phyloP scores from a whole-genome alignment of 352 stramenopile species.

The Nothophytophthora sp. region DNA sequence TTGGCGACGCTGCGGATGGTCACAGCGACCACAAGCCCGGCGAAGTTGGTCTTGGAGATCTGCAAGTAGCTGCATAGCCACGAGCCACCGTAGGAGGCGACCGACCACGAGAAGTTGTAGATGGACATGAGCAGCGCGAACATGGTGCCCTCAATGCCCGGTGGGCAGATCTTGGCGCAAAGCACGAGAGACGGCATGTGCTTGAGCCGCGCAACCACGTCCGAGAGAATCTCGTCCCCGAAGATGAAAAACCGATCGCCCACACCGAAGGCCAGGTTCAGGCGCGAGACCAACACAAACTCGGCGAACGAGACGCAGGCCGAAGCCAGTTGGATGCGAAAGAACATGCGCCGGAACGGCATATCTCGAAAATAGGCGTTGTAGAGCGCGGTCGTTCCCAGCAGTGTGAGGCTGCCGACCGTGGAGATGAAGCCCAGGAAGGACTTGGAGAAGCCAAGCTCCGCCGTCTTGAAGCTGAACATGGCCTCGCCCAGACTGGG shows the following conservation, averaged over 20 bases:
- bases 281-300: slow-evolving; percentile 69
- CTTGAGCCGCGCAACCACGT: slow-evolving; percentile 79
- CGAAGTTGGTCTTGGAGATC: slow-evolving; percentile 78
- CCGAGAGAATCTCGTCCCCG: slow-evolving; percentile 78
- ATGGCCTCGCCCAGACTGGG: slow-evolving; percentile 77
- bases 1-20: slow-evolving; percentile 64
- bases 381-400: slow-evolving; percentile 75
- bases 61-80: slow-evolving; percentile 77
- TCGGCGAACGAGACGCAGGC: slow-evolving; percentile 66
- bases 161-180: slow-evolving; percentile 95
- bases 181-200: slow-evolving; percentile 95
- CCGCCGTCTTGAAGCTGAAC: slow-evolving; percentile 85
- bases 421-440: slow-evolving; percentile 85
- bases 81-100: slow-evolving; percentile 72
- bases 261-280: slow-evolving; percentile 64
- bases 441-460: slow-evolving; percentile 73
- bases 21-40: slow-evolving; percentile 53
- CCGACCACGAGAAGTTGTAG: slow-evolving; percentile 85
- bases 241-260: slow-evolving; percentile 82
- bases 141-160: slow-evolving; percentile 95
- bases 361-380: slow-evolving; percentile 81
- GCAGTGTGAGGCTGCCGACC: slow-evolving; percentile 64
- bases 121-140: slow-evolving; percentile 93
- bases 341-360: slow-evolving; percentile 78
- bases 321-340: slow-evolving; percentile 71